Percentiles rank a stretch among this genome's conserved stretches.
Conservation (phyloP, 129 eudicot species). For the Silybum marianum region DNA sequence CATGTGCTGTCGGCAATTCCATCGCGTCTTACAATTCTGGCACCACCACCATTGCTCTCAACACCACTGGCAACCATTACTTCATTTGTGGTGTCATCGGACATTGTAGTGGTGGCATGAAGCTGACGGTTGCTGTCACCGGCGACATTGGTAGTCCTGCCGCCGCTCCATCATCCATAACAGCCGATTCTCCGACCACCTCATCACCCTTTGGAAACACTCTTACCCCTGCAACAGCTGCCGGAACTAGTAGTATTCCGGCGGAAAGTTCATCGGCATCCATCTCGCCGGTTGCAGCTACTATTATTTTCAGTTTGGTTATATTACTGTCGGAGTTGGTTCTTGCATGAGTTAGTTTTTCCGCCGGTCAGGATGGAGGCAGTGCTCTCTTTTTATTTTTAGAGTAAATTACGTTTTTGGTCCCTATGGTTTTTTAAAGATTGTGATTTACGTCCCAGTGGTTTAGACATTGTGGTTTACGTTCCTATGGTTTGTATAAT, state of each 20-base stretch:
- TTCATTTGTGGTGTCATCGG: constrained; percentile 76
- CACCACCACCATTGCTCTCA: constrained; percentile 65
- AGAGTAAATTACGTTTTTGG: too few species aligned
- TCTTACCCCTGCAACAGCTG: constrained; percentile 27
- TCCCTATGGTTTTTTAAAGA: too few species aligned
- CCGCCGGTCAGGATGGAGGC: constrained; percentile 62
- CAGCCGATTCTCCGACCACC: constrained; percentile 40
- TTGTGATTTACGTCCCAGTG: too few species aligned
- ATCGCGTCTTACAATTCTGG: constrained; percentile 62
- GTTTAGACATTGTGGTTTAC: too few species aligned
- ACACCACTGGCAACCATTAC: constrained; percentile 69
- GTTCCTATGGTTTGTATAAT: too few species aligned
- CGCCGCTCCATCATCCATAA: constrained; percentile 22
- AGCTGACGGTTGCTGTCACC: constrained; percentile 52
- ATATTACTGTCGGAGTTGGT: constrained; percentile 30
- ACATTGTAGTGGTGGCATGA: constrained; percentile 88
- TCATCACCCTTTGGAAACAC: constrained; percentile 36
- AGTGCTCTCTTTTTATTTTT: constrained; percentile 37
- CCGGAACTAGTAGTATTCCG: constrained; percentile 34
- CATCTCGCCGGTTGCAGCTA: constrained; percentile 26
- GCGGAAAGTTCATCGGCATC: constrained; percentile 34
- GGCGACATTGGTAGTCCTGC: constrained; percentile 15
- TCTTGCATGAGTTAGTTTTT: constrained; percentile 13
- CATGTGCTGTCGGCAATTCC: constrained; percentile 65
- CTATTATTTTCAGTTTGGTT: constrained; percentile 24